Evolutionary conservation across 148 eudicot species (phyloP), one percentile per base, ranked within the genome.

Genomic region (Rhododendron kiyosumense): DNA sequence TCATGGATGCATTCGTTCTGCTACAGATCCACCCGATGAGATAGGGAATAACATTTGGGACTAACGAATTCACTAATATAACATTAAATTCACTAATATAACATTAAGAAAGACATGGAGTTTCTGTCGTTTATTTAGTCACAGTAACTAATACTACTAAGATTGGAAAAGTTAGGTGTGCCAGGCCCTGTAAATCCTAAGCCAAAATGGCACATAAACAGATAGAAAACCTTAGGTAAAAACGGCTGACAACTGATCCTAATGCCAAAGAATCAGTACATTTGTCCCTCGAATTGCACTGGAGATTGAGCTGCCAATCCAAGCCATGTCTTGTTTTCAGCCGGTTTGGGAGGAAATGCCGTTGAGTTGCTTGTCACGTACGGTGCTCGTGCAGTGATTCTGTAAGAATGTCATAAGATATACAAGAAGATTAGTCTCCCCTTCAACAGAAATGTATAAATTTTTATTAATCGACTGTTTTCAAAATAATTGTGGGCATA

Each of bases 301-400:
- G 86, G 87, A 36, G 89, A 89, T 67, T 88, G 89, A 59, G 96
- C 90, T 81, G 84, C 91, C 86, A 95, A 82, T 4, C 96, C 96
- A 7, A 94, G 90, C 96, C 96, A 95, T 28, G 91, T 30, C 87
- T 91, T 91, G 86, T 84, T 87, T 51, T 93, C 93, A 0, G 17
- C 88, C 3, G 90, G 91, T 89, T 92, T 92, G 15, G 92, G 28
- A 17, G 88, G 81, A 26, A 79, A 83, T 12, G 85, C 88, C 1
- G 43, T 10, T 14, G 86, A 52, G 30, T 28, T 79, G 76, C 71
- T 85, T 7, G 84, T 75, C n/a, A 85, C 89, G 43, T 87, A 88
- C 15, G 98, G 98, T 34, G 91, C 91, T 77, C 89, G 88, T 82
- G 94, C 89, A 0, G 89, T 91, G 69, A 94, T 86, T 86, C 96